Base-by-base conservation (phyloP, 805 yeast species). In the Schwanniomyces pseudopolymorphus region DNA sequence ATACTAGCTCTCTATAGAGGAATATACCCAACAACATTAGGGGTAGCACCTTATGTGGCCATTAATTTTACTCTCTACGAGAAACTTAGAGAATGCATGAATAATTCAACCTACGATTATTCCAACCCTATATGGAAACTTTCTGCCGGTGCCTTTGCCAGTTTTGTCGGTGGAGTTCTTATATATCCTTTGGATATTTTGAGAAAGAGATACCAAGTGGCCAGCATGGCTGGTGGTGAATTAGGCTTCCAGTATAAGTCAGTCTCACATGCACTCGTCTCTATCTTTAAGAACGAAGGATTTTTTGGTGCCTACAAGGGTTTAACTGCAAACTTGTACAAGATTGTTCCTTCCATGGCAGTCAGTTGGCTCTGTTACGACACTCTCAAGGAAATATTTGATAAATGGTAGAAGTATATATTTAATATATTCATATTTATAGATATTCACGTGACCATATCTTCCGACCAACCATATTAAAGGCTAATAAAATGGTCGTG, bases 1-100 rank as follows among this genome's bases (percentile, higher is more conserved):
- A 20, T 89, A 7, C 50, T 60, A 2, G 96, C 90, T 0, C 70
- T 92, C 13, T 92, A 88, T 61, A 75, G 91, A 43, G 99, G 99
- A 2, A 73, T 91, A 10, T 72, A 84, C 50, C 96, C 98, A n/a
- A 92, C 98, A 0, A 81, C 91, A 1, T 67, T 88, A 47, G 97
- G 98, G 1, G 97, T 94, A 17, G 97, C 96, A 1, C 97, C 98
- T 1, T 94, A 91, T 60, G 97, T 89, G 26, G 96, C 96, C 3
- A 78, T 92, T 43, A 92, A 91, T 66, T 92, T 92, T 62, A 85
- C 96, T 2, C 82, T 89, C 39, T 92, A 91, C 70, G 98, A 94
- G 60, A 82, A 79, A 50, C 60, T 90, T 53, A 81, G 90, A 51
- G 94, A 85, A 48, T 59, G 70, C 44, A 67, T 78, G 63, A 64